A percentile compares a stretch with the other conserved stretches of the same genome.
Evolutionary conservation across 2,329 filamentous ascomycete species (phyloP).

Genomic region (Calonectria naviculata): DNA sequence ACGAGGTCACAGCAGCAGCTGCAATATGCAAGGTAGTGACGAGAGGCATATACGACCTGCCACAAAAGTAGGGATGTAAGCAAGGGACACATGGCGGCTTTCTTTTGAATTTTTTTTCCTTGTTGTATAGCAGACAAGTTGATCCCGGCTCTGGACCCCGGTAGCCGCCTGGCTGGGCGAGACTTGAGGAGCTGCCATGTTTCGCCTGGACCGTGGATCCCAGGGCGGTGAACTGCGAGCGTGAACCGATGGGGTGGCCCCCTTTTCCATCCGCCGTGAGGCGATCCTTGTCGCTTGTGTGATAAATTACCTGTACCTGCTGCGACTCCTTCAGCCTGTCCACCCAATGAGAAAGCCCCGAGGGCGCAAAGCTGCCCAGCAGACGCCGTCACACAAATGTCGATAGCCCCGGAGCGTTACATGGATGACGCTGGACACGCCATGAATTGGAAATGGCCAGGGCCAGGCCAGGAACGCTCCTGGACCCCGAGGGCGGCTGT

Average conservation of each 20-base stretch:
- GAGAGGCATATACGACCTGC: neutral
- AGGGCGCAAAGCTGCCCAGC: constrained; percentile 10
- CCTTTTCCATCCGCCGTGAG: constrained; percentile 31
- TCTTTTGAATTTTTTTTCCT: neutral
- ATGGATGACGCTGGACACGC: constrained; percentile 5
- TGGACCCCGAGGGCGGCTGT: neutral
- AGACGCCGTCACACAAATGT: neutral
- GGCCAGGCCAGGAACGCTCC: neutral
- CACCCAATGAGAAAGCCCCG: constrained; percentile 30
- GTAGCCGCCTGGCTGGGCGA: neutral
- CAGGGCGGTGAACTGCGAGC: constrained; percentile 25
- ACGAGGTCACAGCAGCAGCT: neutral
- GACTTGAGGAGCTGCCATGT: neutral
- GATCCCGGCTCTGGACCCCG: constrained; percentile 9
- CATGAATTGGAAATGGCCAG: neutral
- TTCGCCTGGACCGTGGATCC: constrained; percentile 17
- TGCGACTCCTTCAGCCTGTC: constrained; percentile 34
- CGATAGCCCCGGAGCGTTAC: neutral
- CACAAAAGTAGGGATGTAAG: neutral
- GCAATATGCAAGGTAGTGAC: neutral
- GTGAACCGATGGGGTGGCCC: constrained; percentile 32
- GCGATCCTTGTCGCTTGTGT: constrained; percentile 33
- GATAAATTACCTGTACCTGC: constrained; percentile 38
- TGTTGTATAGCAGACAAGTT: neutral
- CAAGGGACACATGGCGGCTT: neutral